Evolutionary conservation across 2,329 filamentous ascomycete genomes (phyloP).

Genomic region (Ophiocordyceps camponoti-leonardi): DNA sequence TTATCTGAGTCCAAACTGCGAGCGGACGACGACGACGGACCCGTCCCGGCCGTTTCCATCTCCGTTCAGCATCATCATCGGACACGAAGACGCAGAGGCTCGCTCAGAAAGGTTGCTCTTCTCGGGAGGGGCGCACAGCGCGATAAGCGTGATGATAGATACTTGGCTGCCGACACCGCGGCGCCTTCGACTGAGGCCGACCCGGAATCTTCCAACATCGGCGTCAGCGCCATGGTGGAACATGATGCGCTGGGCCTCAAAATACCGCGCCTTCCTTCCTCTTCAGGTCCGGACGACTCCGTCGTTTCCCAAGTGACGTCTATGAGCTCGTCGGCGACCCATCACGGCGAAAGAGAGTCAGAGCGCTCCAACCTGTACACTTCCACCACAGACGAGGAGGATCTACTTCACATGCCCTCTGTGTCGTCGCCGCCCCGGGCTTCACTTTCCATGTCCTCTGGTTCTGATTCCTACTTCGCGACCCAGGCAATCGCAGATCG

Average conservation of each 20-base stretch:
- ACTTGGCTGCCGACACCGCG: constrained; percentile 24
- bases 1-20: not conserved
- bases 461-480: constrained; percentile 46
- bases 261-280: constrained; percentile 25
- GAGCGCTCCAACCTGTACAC: constrained; percentile 25
- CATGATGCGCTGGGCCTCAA: constrained; percentile 26
- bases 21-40: not conserved
- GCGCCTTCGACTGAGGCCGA: constrained; percentile 9
- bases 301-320: constrained; percentile 19
- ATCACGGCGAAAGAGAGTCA: constrained; percentile 5
- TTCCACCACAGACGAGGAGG: constrained; percentile 67
- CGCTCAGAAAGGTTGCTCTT: not conserved
- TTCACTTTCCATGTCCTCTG: constrained; percentile 30
- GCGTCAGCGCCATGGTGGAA: constrained; percentile 6
- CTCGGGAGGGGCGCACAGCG: constrained; percentile 12
- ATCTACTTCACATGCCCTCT: constrained; percentile 47
- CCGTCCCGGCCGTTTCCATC: not conserved
- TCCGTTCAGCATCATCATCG: not conserved
- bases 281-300: constrained; percentile 26
- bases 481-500: constrained; percentile 22
- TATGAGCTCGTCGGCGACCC: constrained; percentile 3
- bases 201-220: constrained; percentile 4
- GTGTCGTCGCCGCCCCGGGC: constrained; percentile 25
- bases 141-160: constrained; percentile 35
- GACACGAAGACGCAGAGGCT: not conserved